These are phyloP conservation scores for Echium plantagineum DNA, from an alignment of 257 asterid species.

Conservation along the genomic window DNA sequence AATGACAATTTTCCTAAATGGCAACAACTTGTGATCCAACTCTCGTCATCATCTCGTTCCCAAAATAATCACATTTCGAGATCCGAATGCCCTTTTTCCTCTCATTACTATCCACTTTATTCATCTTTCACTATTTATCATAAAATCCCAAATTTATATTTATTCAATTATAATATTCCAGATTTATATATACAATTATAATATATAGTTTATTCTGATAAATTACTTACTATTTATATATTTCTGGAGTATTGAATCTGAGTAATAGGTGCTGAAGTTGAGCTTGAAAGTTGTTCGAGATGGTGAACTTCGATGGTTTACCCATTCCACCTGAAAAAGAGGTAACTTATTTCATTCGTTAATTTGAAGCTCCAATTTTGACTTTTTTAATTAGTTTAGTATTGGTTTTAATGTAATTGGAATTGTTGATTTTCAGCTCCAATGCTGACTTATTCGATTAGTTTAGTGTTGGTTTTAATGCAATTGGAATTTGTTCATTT, in stretches of 20 bases:
- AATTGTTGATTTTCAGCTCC: neutral
- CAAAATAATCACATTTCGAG: slow-evolving; percentile 2
- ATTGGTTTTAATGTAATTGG: neutral
- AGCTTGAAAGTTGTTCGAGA: slow-evolving; percentile 36
- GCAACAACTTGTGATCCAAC: no score
- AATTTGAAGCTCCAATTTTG: slow-evolving; percentile 4
- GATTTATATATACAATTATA: no score
- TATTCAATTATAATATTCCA: neutral
- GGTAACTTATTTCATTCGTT: slow-evolving; percentile 28
- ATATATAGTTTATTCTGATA: neutral
- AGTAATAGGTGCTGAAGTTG: slow-evolving; percentile 12
- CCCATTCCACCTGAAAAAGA: slow-evolving; percentile 80
- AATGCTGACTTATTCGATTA: no score
- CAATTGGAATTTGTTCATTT: no score
- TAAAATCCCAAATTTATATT: neutral
- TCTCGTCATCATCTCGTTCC: neutral
- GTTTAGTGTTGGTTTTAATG: no score
- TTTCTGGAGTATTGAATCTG: neutral
- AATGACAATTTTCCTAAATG: no score
- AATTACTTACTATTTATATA: neutral
- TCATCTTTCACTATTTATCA: neutral
- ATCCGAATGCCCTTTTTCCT: slow-evolving; percentile 13
- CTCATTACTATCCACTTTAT: no score
- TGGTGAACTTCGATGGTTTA: slow-evolving; percentile 86
- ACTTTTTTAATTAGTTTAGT: slow-evolving; percentile 2